These are phyloP conservation scores for Clathrospora elynae DNA, from an alignment of 2,329 filamentous ascomycete genomes.

Conservation along the genomic window DNA sequence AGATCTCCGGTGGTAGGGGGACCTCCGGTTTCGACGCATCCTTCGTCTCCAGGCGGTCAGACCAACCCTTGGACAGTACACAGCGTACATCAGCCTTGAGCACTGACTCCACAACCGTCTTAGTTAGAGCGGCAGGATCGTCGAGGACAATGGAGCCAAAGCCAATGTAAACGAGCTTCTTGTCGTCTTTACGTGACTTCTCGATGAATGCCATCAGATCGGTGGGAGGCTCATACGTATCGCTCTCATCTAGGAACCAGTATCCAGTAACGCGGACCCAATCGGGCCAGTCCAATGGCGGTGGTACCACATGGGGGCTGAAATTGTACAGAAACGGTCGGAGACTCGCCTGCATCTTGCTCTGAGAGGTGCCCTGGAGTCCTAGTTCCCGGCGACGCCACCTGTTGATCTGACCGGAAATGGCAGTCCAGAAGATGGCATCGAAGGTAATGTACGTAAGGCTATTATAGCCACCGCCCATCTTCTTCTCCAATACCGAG, in stretches of 20 bases:
- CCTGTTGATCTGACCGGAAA: constrained; percentile 85
- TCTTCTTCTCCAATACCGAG: constrained; percentile 87
- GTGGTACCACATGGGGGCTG: constrained; percentile 89
- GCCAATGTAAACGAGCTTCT: constrained; percentile 95
- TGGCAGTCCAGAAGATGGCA: constrained; percentile 94
- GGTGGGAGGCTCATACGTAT: constrained; percentile 71
- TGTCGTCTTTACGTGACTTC: constrained; percentile 77
- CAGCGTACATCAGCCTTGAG: constrained; percentile 90
- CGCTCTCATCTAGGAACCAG: constrained; percentile 87
- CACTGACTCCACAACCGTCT: constrained; percentile 91
- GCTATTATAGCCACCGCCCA: constrained; percentile 94
- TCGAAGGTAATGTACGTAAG: constrained; percentile 97
- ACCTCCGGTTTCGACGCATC: constrained; percentile 66
- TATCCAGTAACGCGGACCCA: constrained; percentile 98
- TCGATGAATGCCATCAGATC: constrained; percentile 82
- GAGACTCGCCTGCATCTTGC: constrained; percentile 94
- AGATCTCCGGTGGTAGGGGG: constrained; percentile 76
- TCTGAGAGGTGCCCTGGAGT: constrained; percentile 78
- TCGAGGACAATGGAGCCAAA: constrained; percentile 96
- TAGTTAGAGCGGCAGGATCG: constrained; percentile 84
- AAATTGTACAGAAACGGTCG: constrained; percentile 99
- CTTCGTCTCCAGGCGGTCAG: constrained; percentile 72
- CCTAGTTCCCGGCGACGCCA: constrained; percentile 85
- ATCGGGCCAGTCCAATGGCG: constrained; percentile 92
- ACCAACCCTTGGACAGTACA: constrained; percentile 96